phyloP scores from a whole-genome alignment of 345 rosid genomes.

The Fremontodendron californicum region DNA sequence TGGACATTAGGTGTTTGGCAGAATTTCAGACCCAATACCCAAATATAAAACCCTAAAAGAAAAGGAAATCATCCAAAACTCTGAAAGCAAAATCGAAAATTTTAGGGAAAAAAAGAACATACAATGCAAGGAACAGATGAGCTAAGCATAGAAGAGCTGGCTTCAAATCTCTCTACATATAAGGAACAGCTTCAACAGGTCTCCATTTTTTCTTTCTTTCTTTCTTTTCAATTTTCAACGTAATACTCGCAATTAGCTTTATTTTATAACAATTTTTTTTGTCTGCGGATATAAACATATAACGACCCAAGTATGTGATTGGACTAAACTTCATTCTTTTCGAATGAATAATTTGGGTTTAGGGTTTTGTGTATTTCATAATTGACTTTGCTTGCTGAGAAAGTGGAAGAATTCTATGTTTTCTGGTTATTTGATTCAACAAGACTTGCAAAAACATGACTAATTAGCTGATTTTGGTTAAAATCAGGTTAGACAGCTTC shows the following conservation, averaged over 20 bases:
- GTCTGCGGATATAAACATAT: too few relatives aligned
- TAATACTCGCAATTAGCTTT: not conserved
- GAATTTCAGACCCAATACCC: not conserved
- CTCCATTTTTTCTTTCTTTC: slow-evolving; percentile 14
- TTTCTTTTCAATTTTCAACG: not conserved
- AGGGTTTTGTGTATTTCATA: not conserved
- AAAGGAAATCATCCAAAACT: not conserved
- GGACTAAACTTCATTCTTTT: not conserved
- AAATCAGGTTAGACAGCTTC: slow-evolving; percentile 70
- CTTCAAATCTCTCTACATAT: slow-evolving; percentile 89
- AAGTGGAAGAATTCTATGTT: not conserved
- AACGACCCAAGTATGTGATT: not conserved
- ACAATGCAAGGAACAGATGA: slow-evolving; percentile 75
- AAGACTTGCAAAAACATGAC: not conserved
- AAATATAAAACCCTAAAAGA: slow-evolving; percentile 4
- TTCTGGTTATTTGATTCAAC: not conserved
- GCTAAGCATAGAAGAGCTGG: slow-evolving; percentile 64
- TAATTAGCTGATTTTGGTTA: slow-evolving; percentile 4
- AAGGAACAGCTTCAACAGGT: slow-evolving; percentile 81
- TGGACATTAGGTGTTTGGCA: too few relatives aligned
- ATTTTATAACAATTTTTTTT: not conserved
- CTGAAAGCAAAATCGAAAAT: not conserved
- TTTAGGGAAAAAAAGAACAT: not conserved
- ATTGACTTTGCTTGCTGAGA: not conserved
- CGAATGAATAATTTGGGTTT: not conserved